Percentiles rank a stretch among this genome's conserved stretches.
These are phyloP conservation scores for Claviceps citrina DNA, from an alignment of 2,329 filamentous ascomycete genomes.

Conservation along the genomic window DNA sequence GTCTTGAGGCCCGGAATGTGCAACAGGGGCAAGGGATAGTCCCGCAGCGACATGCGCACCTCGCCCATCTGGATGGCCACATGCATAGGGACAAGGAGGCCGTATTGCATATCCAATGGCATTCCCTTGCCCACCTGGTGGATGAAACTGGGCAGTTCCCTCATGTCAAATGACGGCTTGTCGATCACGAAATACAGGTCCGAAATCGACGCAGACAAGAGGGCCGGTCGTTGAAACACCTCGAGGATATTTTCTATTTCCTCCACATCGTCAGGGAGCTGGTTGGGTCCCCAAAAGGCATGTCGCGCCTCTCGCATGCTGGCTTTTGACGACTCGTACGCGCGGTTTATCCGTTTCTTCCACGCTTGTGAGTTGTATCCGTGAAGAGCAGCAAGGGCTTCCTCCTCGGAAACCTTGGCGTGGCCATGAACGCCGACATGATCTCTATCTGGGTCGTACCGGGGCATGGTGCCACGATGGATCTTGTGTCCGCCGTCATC, in stretches of 20 bases:
- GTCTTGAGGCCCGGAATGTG: constrained; percentile 75
- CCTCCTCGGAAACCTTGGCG: constrained; percentile 56
- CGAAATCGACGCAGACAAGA: constrained; percentile 66
- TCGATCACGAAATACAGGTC: constrained; percentile 77
- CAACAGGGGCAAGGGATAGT: constrained; percentile 83
- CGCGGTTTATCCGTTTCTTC: constrained; percentile 77
- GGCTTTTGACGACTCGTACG: constrained; percentile 51
- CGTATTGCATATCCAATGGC: constrained; percentile 80
- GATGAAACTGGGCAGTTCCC: constrained; percentile 69
- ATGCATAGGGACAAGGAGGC: constrained; percentile 77
- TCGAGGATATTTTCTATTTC: constrained; percentile 75
- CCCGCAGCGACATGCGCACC: constrained; percentile 67
- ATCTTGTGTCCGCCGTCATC: constrained; percentile 16
- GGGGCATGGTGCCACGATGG: constrained; percentile 31
- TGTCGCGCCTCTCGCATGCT: constrained; percentile 66
- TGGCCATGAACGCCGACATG: constrained; percentile 49
- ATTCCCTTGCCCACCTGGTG: constrained; percentile 92
- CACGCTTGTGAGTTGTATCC: constrained; percentile 77
- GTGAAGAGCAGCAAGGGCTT: constrained; percentile 62
- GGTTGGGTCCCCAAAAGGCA: constrained; percentile 68
- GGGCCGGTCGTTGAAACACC: constrained; percentile 67
- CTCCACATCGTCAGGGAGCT: constrained; percentile 65
- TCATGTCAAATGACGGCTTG: constrained; percentile 79
- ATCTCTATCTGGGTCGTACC: constrained; percentile 69
- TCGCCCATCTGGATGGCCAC: constrained; percentile 84